Evolutionary conservation across 1,284 basidiomycete species (phyloP), one percentile per base, ranked within the genome.

Genomic region (Chalciporus piperatoides): DNA sequence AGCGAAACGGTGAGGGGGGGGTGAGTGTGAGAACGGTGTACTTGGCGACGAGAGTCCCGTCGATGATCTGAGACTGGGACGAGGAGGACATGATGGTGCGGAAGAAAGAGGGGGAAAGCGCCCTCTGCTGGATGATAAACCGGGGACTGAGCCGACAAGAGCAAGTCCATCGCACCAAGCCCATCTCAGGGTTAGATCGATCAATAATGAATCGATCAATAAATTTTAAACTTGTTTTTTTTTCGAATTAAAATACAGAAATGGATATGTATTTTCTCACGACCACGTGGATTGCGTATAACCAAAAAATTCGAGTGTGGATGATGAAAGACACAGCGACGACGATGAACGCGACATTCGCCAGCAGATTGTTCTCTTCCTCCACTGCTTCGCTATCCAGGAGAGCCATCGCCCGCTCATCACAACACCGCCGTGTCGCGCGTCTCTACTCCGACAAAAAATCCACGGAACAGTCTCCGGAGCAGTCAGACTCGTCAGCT

Each of bases 1-100:
- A 50, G 32, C 25, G 30, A 35, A 54, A 49, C 54, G 51, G 50
- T 21, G 45, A 56, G 42, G 32, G 40, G 44, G 6, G 40, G 44
- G 6, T 11, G 19, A 32, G 7, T 12, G 43, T 7, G 52, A 38
- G 19, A 19, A 53, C 32, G 44, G 68, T 79, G 56, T 63, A 95
- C 94, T 91, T 92, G 61, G 96, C 92, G 55, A 96, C 75, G 40
- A 81, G 82, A 46, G 81, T 92, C 25, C 96, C 96, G 64, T 98
- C 92, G 66, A 99, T 93, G 62, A 88, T 68, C 60, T 79, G 75
- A 24, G 79, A 76, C 40, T 55, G 59, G 12, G 58, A 57, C 32
- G 70, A 57, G 53, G 80, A 69, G 84, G 86, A 86, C 56, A 25
- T 59, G 60, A 68, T 48, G 54, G 71, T 69, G 59, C 72, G 73